A percentile compares a stretch with the other conserved stretches of the same genome.
These are phyloP conservation scores for Naganishia sp. DNA, from an alignment of 1,284 basidiomycete genomes.

Conservation along the genomic window DNA sequence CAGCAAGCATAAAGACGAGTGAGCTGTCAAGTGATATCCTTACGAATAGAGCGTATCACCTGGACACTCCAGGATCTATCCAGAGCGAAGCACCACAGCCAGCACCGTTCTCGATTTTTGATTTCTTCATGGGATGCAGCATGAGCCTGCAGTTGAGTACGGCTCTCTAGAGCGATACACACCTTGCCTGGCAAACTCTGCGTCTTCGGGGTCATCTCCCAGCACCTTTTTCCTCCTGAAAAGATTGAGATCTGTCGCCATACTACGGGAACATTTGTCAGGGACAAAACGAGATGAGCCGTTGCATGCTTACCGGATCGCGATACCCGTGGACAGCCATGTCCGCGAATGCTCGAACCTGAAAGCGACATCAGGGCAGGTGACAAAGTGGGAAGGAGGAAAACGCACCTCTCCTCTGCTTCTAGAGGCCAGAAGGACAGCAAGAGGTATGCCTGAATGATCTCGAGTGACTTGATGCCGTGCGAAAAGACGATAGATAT, in stretches of 20 bases:
- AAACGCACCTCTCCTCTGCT: constrained; percentile 74
- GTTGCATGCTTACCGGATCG: constrained; percentile 56
- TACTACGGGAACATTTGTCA: constrained; percentile 54
- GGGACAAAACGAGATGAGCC: not conserved
- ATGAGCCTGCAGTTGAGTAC: not conserved
- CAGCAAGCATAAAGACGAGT: not conserved
- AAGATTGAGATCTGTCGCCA: constrained; percentile 94
- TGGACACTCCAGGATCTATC: constrained; percentile 89
- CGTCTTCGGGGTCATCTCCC: constrained; percentile 74
- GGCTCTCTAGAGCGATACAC: not conserved
- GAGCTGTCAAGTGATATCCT: constrained; percentile 37
- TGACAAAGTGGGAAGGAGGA: not conserved
- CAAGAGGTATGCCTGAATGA: constrained; percentile 85
- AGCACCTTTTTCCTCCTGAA: constrained; percentile 79
- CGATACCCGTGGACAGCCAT: constrained; percentile 86
- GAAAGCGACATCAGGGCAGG: not conserved
- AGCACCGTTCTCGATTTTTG: constrained; percentile 89
- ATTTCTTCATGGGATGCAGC: constrained; percentile 56
- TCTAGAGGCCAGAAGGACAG: constrained; percentile 82
- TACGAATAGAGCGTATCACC: constrained; percentile 62
- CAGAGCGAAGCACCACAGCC: constrained; percentile 86
- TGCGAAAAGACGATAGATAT: constrained; percentile 78
- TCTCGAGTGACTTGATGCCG: constrained; percentile 91
- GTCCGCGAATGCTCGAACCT: constrained; percentile 84
- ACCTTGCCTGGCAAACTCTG: constrained; percentile 37